Percentiles rank a stretch among this genome's conserved stretches.
phyloP scores from a whole-genome alignment of 2,329 filamentous ascomycete species.

The Neonectria punicea region DNA sequence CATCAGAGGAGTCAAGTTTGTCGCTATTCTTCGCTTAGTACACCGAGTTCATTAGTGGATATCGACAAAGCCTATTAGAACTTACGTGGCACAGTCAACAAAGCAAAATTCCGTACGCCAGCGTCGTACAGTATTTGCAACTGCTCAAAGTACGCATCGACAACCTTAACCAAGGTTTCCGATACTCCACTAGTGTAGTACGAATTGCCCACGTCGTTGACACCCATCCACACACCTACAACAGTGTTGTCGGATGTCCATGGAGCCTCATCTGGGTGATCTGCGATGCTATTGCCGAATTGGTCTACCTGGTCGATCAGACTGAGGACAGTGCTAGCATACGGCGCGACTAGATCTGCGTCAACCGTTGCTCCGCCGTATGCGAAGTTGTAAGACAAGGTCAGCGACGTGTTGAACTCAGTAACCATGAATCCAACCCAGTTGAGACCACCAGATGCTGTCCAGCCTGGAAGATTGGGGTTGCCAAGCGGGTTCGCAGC shows the following conservation, averaged over 20 bases:
- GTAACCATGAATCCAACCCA: slow-evolving; percentile 62
- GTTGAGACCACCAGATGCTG: slow-evolving; percentile 60
- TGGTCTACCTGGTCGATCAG: slow-evolving; percentile 38
- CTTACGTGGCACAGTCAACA: slow-evolving; percentile 66
- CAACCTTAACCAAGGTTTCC: slow-evolving; percentile 51
- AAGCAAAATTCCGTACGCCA: slow-evolving; percentile 67
- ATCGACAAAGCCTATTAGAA: neutral
- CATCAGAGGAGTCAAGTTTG: slow-evolving; percentile 52
- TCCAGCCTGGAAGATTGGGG: slow-evolving; percentile 63
- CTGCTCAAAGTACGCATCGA: slow-evolving; percentile 55
- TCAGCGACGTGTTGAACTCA: slow-evolving; percentile 56
- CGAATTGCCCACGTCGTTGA: slow-evolving; percentile 65
- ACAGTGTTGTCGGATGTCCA: slow-evolving; percentile 57
- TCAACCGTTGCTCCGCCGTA: slow-evolving; percentile 65
- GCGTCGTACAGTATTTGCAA: slow-evolving; percentile 59
- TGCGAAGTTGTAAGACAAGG: slow-evolving; percentile 64
- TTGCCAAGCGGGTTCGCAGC: slow-evolving; percentile 70
- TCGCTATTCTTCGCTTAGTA: slow-evolving; percentile 44
- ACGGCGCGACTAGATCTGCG: slow-evolving; percentile 61
- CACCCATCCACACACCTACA: slow-evolving; percentile 63
- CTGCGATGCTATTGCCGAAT: slow-evolving; percentile 47
- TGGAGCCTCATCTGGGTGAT: slow-evolving; percentile 46
- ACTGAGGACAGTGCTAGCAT: slow-evolving; percentile 56
- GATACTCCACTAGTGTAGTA: slow-evolving; percentile 49
- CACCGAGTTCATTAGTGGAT: rapidly evolving